Base-by-base conservation (phyloP, 2,329 filamentous ascomycete species). In the Chaetomium globosum region DNA sequence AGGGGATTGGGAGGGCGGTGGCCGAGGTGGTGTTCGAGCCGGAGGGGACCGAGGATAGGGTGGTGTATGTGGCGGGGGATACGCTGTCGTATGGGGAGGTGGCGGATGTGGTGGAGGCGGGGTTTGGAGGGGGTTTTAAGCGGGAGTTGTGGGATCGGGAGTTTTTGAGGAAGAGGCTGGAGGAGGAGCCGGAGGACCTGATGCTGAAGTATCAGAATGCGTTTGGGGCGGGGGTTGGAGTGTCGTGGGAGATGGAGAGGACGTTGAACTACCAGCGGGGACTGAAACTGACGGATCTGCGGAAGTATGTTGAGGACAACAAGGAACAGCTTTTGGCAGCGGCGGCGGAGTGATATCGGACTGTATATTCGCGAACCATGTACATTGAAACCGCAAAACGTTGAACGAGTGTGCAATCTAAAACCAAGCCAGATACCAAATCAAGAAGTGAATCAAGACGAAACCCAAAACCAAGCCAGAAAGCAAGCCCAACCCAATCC, bases 1-100 rank as follows among this genome's bases (percentile, higher is more conserved):
- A 75, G 56, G 89, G 91, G 74, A 91, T 92, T 67, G 89, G 87
- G 0, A 77, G 74, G 16, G 77, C 87, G 57, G 83, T 85, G 10
- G 87, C 85, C 0, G 83, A 86, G 61, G 72, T 88, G 53, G 77
- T 87, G 1, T 79, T 82, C 6, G 77, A 77, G 3, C 78, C 80
- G 0, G 69, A 70, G 2, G 75, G 68, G 1, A 67, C 75, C 2
- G 55, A 65, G 30, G 77, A 77, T 13, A 73, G 79, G n/a, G 79
- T 87, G 1, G 78, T 89, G 0, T 88, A 81, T 73, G 80, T 83
- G 3, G 86, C 83, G 0, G 87, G 88, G 0, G 86, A 90, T 66
- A 89, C 87, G 0, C 70, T 89, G 3, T 82, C 79, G 16, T 90
- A 89, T 75, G 73, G 66, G 1, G 68, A 79, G 51, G 69, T 89